A percentile compares a stretch with the other conserved stretches of the same genome.
Conservation (phyloP, 2,329 filamentous ascomycete genomes). For the Penicillium sp. region DNA sequence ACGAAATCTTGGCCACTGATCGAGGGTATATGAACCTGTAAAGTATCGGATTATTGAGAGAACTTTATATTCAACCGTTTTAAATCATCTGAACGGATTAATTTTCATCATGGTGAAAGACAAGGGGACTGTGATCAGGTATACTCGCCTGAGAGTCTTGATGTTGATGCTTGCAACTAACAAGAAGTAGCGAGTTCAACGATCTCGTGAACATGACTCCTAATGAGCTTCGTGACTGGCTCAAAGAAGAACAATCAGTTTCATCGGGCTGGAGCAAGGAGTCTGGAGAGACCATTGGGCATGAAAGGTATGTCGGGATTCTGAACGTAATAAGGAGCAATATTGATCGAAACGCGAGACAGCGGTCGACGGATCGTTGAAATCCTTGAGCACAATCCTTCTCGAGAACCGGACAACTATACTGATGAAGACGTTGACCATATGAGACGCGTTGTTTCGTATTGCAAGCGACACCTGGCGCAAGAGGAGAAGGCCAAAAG, state of each 20-base stretch:
- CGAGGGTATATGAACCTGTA: background rate
- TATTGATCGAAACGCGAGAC: background rate
- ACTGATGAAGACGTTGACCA: constrained; percentile 53
- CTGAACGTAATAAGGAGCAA: background rate
- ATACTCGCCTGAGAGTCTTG: constrained; percentile 24
- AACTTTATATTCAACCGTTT: too few species aligned
- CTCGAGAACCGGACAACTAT: constrained; percentile 53
- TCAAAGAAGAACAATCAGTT: constrained; percentile 53
- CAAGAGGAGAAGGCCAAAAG: constrained; percentile 56
- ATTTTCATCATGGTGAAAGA: constrained; percentile 51
- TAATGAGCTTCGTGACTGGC: constrained; percentile 56
- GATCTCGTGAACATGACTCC: constrained; percentile 61
- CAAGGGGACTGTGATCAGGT: constrained; percentile 46
- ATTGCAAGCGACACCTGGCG: constrained; percentile 61
- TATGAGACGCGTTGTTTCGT: constrained; percentile 59
- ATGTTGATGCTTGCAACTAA: background rate
- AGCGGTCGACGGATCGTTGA: constrained; percentile 59
- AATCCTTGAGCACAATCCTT: constrained; percentile 57
- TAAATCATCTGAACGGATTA: too few species aligned
- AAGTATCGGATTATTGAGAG: too few species aligned
- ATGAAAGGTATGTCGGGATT: constrained; percentile 45
- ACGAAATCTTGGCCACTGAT: background rate
- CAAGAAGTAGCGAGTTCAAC: constrained; percentile 55
- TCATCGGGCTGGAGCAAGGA: constrained; percentile 57
- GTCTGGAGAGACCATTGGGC: constrained; percentile 57